Percentiles rank a stretch among this genome's conserved stretches.
phyloP scores from a whole-genome alignment of 164 flowering plant genomes.

The Umbellularia californica region DNA sequence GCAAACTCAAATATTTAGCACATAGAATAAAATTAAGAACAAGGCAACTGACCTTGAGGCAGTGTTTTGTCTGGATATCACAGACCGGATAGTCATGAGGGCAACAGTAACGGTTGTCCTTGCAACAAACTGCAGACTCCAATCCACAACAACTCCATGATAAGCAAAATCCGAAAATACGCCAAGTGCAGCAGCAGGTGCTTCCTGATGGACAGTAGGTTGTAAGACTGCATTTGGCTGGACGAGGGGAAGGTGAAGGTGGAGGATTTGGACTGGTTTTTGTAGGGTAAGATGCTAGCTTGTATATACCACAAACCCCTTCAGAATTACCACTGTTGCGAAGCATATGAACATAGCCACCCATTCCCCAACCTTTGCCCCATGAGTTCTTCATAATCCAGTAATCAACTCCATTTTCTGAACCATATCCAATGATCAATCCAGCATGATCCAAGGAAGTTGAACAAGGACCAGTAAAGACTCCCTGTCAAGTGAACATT shows the following conservation, averaged over 20 bases:
- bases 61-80: slow-evolving; percentile 46
- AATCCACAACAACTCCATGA: slow-evolving; percentile 77
- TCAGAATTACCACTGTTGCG: slow-evolving; percentile 49
- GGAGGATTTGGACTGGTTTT: slow-evolving; percentile 89
- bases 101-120: slow-evolving; percentile 68
- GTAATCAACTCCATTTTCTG: slow-evolving; percentile 70
- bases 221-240: slow-evolving; percentile 57
- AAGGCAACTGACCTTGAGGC: slow-evolving; percentile 51
- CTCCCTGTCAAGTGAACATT: slow-evolving; percentile 45
- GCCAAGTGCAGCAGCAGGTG: slow-evolving; percentile 77
- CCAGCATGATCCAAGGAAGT: slow-evolving; percentile 82
- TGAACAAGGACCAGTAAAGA: slow-evolving; percentile 81
- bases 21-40: background rate
- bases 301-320: slow-evolving; percentile 89
- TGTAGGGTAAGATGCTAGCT: slow-evolving; percentile 80
- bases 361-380: slow-evolving; percentile 83
- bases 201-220: slow-evolving; percentile 56
- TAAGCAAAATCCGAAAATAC: slow-evolving; percentile 64
- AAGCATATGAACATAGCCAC: slow-evolving; percentile 70
- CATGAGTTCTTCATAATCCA: slow-evolving; percentile 94
- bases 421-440: slow-evolving; percentile 73
- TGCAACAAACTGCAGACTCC: slow-evolving; percentile 78
- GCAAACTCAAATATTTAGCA: background rate
- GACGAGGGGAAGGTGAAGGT: slow-evolving; percentile 71
- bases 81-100: slow-evolving; percentile 84